A percentile compares a stretch with the other conserved stretches of the same genome.
Conservation (phyloP, 257 asterid species). For the Plantago major region DNA sequence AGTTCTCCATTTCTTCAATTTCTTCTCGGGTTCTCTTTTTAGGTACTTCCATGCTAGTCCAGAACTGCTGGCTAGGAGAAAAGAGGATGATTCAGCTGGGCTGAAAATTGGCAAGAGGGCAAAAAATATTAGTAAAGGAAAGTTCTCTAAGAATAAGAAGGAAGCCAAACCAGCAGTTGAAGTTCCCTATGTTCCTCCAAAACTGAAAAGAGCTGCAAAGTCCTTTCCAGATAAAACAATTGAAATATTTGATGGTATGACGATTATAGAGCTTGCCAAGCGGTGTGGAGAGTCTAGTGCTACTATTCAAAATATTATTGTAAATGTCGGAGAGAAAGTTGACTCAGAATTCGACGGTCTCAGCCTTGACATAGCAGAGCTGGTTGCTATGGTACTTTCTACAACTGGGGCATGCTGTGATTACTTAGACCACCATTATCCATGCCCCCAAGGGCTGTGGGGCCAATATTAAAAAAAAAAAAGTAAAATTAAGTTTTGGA, state of each 20-base stretch:
- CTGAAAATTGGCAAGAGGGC: constrained; percentile 44
- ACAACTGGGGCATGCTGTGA: constrained; percentile 9
- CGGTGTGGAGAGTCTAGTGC: constrained; percentile 70
- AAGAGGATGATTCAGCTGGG: constrained; percentile 46
- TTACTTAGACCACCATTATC: too few species aligned
- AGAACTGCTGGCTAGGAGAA: constrained; percentile 39
- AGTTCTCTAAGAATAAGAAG: constrained; percentile 69
- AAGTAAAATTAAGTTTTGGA: too few species aligned
- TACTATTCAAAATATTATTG: constrained; percentile 62
- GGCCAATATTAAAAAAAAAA: too few species aligned
- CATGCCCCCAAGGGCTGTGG: too few species aligned
- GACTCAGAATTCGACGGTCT: constrained; percentile 79
- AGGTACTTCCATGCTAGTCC: constrained; percentile 76
- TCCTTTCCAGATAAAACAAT: constrained; percentile 57
- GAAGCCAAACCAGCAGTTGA: constrained; percentile 52
- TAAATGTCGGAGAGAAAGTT: constrained; percentile 83
- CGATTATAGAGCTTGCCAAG: constrained; percentile 72
- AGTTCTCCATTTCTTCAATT: constrained; percentile 13
- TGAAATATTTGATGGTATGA: constrained; percentile 91
- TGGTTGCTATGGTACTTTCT: constrained; percentile 79
- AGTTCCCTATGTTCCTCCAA: constrained; percentile 76
- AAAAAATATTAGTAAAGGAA: constrained; percentile 53
- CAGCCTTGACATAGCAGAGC: constrained; percentile 82
- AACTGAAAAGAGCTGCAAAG: constrained; percentile 42
- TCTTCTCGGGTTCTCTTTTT: constrained; percentile 18